phyloP scores from a whole-genome alignment of 2,329 filamentous ascomycete genomes.

The Ophiostoma quercus region DNA sequence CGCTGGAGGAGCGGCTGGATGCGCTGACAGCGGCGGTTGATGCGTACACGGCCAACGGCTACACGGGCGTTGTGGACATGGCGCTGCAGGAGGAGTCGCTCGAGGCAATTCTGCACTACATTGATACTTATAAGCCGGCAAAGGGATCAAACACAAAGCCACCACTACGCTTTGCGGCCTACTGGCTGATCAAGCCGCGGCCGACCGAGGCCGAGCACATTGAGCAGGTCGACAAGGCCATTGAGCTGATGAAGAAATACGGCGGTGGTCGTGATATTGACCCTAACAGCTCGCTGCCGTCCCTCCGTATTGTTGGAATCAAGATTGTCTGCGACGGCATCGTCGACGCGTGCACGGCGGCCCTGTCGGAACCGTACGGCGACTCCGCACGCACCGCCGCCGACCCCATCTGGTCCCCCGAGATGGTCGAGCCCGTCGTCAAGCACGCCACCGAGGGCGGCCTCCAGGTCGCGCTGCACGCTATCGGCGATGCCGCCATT shows the following conservation, averaged over 20 bases:
- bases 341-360: slow-evolving; percentile 60
- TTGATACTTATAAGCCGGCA: slow-evolving; percentile 28
- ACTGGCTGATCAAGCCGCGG: slow-evolving; percentile 51
- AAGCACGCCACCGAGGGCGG: slow-evolving; percentile 48
- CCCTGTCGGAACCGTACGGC: slow-evolving; percentile 54
- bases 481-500: slow-evolving; percentile 59
- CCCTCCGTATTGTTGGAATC: slow-evolving; percentile 53
- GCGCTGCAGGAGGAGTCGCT: slow-evolving; percentile 54
- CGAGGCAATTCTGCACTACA: slow-evolving; percentile 43
- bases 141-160: neutral
- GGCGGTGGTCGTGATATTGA: slow-evolving; percentile 32
- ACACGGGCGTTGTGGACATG: slow-evolving; percentile 54
- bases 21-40: slow-evolving; percentile 44
- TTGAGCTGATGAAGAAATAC: slow-evolving; percentile 43
- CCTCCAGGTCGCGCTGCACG: slow-evolving; percentile 59
- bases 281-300: slow-evolving; percentile 35
- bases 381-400: slow-evolving; percentile 35
- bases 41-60: slow-evolving; percentile 47
- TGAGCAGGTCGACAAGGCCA: slow-evolving; percentile 47
- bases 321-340: slow-evolving; percentile 63
- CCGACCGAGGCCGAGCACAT: slow-evolving; percentile 42
- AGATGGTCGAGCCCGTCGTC: slow-evolving; percentile 50
- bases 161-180: slow-evolving; percentile 47
- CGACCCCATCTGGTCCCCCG: slow-evolving; percentile 51
- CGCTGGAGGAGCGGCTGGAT: slow-evolving; percentile 44